Percentiles rank a stretch among this genome's conserved stretches.
Evolutionary conservation across 371 early-diverging fungal species (phyloP).

Genomic region (Mortierella sp.): DNA sequence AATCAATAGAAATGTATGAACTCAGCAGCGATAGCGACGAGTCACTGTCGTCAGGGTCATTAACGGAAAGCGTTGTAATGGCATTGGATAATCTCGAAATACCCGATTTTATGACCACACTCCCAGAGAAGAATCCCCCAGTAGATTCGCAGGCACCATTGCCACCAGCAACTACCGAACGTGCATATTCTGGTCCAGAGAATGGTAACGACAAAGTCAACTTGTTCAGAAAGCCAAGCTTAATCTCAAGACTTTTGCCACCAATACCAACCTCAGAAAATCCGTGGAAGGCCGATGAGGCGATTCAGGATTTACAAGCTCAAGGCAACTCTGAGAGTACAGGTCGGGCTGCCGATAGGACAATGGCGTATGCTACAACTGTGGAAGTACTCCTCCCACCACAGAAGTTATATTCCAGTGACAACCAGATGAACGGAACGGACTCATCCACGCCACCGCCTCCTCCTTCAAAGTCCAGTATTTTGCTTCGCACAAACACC

Average conservation of each 20-base stretch:
- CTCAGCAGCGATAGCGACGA: conserved; percentile 47
- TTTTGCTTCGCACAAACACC: conserved; percentile 31
- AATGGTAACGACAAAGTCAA: not conserved
- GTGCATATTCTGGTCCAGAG: not conserved
- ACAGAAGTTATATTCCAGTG: not conserved
- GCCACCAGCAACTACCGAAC: not conserved
- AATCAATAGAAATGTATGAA: conserved; percentile 14
- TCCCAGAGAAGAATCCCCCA: not conserved
- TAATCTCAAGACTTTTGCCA: conserved; percentile 36
- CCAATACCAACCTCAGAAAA: conserved; percentile 40
- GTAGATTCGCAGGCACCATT: no score
- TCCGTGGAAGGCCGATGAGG: conserved; percentile 22
- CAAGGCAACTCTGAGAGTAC: not conserved
- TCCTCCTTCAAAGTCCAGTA: conserved; percentile 43
- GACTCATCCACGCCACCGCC: conserved; percentile 22
- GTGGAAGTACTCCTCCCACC: not conserved
- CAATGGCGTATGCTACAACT: not conserved
- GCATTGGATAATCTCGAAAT: conserved; percentile 50
- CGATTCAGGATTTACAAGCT: not conserved
- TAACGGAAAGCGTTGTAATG: conserved; percentile 42
- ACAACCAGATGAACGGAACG: not conserved
- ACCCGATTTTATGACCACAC: conserved; percentile 20
- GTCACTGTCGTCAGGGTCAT: conserved; percentile 21
- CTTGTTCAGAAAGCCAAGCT: conserved; percentile 16
- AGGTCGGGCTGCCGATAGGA: not conserved